These are phyloP conservation scores for Eucalyptus curtisii DNA, from an alignment of 345 rosid species.

Conservation along the genomic window DNA sequence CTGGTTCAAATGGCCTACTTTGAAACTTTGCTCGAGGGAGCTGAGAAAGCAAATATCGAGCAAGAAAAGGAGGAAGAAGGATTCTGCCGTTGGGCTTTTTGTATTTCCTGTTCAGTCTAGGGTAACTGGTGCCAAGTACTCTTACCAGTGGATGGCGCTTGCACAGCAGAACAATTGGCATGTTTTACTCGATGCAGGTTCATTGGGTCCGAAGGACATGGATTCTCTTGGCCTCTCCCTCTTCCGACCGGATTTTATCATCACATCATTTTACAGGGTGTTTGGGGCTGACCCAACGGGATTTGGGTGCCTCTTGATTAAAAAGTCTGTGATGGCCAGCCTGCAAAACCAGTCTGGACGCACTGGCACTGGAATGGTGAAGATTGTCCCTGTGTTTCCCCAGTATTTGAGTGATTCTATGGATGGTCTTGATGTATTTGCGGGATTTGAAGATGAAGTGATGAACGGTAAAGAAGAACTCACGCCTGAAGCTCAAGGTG, in stretches of 20 bases:
- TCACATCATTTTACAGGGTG: conserved; percentile 66
- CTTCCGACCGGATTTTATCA: conserved; percentile 79
- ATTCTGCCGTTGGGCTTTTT: conserved; percentile 63
- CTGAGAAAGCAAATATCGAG: conserved; percentile 56
- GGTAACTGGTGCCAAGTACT: conserved; percentile 75
- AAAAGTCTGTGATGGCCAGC: conserved; percentile 71
- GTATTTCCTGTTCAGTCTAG: conserved; percentile 87
- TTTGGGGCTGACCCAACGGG: conserved; percentile 81
- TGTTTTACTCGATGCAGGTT: conserved; percentile 72
- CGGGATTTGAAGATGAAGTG: conserved; percentile 30
- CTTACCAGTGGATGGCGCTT: conserved; percentile 85
- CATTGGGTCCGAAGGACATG: conserved; percentile 88
- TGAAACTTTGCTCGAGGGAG: conserved; percentile 80
- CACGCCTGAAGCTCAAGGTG: conserved; percentile 17
- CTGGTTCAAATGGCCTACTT: conserved; percentile 85
- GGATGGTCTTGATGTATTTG: conserved; percentile 51
- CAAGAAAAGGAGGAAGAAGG: conserved; percentile 78
- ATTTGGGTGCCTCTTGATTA: conserved; percentile 77
- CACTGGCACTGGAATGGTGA: conserved; percentile 72
- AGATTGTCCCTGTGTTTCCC: conserved; percentile 56
- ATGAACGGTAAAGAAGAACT: conserved; percentile 21
- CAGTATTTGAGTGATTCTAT: conserved; percentile 67
- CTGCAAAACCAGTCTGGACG: conserved; percentile 54
- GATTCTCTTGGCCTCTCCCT: conserved; percentile 78
- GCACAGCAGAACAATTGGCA: conserved; percentile 88